phyloP scores from a whole-genome alignment of 2,329 filamentous ascomycete genomes.

The Fusarium sp. region DNA sequence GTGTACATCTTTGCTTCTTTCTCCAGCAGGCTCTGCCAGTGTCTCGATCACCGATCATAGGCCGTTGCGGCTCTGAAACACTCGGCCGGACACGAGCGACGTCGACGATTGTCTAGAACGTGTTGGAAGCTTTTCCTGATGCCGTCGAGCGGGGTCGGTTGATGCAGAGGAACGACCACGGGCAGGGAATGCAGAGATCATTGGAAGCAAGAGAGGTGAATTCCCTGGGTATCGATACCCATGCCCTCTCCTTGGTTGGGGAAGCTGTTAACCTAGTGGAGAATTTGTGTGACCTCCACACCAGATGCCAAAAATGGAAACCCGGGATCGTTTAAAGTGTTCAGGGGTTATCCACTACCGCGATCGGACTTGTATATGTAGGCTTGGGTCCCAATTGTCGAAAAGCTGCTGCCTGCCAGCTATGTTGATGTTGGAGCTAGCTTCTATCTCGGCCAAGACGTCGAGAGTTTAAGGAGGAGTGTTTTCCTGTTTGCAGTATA shows the following conservation, averaged over 20 bases:
- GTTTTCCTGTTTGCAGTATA: constrained; percentile 1
- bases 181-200: constrained; percentile 13
- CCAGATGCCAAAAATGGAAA: constrained; percentile 27
- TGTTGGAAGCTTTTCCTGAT: constrained; percentile 21
- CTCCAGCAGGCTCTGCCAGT: background rate
- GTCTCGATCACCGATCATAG: background rate
- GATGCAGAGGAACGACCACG: constrained; percentile 1
- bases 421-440: background rate
- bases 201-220: constrained; percentile 19
- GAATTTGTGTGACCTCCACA: constrained; percentile 25
- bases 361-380: constrained; percentile 5
- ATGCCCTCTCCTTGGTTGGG: constrained; percentile 7
- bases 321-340: constrained; percentile 14
- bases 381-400: background rate
- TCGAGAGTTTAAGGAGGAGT: background rate
- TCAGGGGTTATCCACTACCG: constrained; percentile 13
- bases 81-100: constrained; percentile 33
- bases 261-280: constrained; percentile 22
- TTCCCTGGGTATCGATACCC: constrained; percentile 15
- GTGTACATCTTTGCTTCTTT: constrained; percentile 5
- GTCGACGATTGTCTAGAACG: constrained; percentile 35
- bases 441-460: background rate
- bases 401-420: constrained; percentile 21
- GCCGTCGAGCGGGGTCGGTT: constrained; percentile 9
- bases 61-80: constrained; percentile 17